Percentiles rank a stretch among this genome's conserved stretches.
phyloP scores from a whole-genome alignment of 371 early-diverging fungal genomes.

The Fennellomyces sp. region DNA sequence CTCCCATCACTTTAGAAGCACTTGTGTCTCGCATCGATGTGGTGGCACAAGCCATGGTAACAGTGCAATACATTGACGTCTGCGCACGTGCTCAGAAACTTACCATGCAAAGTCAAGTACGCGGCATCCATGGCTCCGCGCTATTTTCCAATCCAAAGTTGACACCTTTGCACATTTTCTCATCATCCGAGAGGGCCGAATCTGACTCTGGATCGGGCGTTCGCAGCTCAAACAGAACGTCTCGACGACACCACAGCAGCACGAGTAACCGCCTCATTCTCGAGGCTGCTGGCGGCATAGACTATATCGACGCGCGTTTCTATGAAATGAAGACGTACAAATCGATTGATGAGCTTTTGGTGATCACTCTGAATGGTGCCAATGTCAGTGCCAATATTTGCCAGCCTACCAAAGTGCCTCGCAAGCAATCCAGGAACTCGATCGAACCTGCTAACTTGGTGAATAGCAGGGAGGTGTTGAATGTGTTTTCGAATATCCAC shows the following conservation, averaged over 20 bases:
- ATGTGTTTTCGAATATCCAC: conserved; percentile 61
- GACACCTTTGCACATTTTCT: conserved; percentile 25
- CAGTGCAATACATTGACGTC: conserved; percentile 39
- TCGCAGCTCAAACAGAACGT: conserved; percentile 42
- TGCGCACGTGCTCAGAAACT: conserved; percentile 53
- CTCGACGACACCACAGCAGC: conserved; percentile 19
- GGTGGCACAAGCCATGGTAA: conserved; percentile 40
- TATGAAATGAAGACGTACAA: conserved; percentile 26
- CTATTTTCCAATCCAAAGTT: conserved; percentile 52
- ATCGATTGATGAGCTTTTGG: conserved; percentile 24
- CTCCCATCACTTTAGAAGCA: conserved; percentile 25
- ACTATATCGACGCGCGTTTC: conserved; percentile 33
- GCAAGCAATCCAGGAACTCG: conserved; percentile 18
- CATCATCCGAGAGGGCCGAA: conserved; percentile 32
- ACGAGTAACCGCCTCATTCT: conserved; percentile 42
- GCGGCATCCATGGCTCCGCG: conserved; percentile 41
- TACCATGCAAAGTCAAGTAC: conserved; percentile 33
- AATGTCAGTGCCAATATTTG: conserved; percentile 47
- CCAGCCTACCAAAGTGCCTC: conserved; percentile 18
- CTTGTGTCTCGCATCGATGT: conserved; percentile 41
- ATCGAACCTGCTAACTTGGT: conserved; percentile 22
- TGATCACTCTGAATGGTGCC: conserved; percentile 34
- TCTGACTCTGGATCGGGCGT: conserved; percentile 52
- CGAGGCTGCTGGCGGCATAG: conserved; percentile 46
- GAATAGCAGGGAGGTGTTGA: conserved; percentile 44